Percentiles rank a stretch among this genome's conserved stretches.
Evolutionary conservation across 2,329 filamentous ascomycete species (phyloP).

Genomic region (Trichoderma polysporum): DNA sequence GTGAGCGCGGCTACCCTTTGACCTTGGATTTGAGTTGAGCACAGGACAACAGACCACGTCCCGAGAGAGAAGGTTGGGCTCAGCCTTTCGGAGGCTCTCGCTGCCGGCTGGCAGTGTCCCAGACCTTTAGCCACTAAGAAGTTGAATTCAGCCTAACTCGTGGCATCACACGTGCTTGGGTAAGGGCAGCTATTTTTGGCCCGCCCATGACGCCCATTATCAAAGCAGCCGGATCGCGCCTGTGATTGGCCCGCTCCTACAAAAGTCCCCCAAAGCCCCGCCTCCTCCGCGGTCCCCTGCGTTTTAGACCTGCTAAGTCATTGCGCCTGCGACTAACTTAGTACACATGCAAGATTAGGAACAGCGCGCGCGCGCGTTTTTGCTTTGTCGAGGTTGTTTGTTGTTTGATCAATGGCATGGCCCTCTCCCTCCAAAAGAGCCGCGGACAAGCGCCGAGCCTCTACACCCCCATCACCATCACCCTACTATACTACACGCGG

Average conservation of each 20-base stretch:
- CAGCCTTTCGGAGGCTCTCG: constrained; percentile 16
- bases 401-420: background rate
- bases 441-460: constrained; percentile 19
- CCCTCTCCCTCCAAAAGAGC: constrained; percentile 15
- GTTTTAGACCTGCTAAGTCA: background rate
- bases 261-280: background rate
- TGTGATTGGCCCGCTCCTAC: background rate
- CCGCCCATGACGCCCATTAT: constrained; percentile 9
- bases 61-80: constrained; percentile 1
- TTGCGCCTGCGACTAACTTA: constrained; percentile 2
- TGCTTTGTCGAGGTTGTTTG: background rate
- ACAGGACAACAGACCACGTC: background rate
- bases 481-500: constrained; percentile 2
- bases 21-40: constrained; percentile 7
- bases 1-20: background rate
- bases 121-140: constrained; percentile 8
- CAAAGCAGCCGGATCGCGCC: background rate
- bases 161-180: constrained; percentile 14
- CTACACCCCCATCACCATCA: background rate
- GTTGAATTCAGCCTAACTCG: constrained; percentile 19
- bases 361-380: constrained; percentile 1
- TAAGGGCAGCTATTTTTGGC: constrained; percentile 17
- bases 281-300: background rate
- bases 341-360: background rate
- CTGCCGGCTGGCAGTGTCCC: constrained; percentile 19